Evolutionary conservation across 352 stramenopile genomes (phyloP).

Genomic region (Thraustochytrium striatum): DNA sequence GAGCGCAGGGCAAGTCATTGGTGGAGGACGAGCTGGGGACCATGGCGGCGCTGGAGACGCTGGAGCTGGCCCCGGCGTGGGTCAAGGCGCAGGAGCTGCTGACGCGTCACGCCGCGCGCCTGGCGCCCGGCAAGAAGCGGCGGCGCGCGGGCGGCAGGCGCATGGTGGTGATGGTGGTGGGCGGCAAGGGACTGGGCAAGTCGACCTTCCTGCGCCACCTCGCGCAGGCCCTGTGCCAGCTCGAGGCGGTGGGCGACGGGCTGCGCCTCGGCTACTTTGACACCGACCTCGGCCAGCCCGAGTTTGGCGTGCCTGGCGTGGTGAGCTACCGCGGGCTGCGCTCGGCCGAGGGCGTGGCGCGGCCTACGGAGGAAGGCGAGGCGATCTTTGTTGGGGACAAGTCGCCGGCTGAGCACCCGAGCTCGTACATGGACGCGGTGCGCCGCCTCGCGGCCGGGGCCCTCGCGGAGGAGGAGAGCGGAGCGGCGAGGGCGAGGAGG

Average conservation of each 20-base stretch:
- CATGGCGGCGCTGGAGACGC: too few species aligned
- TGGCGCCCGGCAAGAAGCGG: not conserved
- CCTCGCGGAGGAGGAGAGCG: too few species aligned
- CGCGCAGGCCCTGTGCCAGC: too few species aligned
- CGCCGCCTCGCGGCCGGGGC: not conserved
- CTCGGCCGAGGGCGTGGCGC: not conserved
- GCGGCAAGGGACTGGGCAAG: conserved; percentile 26
- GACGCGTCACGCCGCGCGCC: too few species aligned
- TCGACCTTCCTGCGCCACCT: conserved; percentile 1
- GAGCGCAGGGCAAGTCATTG: too few species aligned
- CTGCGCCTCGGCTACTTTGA: not conserved
- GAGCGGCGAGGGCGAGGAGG: not conserved
- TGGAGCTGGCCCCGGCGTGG: too few species aligned
- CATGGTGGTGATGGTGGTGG: not conserved
- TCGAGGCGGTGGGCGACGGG: not conserved
- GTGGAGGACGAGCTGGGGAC: too few species aligned
- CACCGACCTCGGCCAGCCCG: conserved; percentile 15
- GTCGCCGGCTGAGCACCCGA: not conserved
- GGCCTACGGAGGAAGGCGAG: not conserved
- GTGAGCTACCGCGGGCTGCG: not conserved
- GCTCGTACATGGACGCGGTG: conserved; percentile 6
- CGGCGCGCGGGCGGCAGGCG: not conserved
- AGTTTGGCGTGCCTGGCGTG: not conserved
- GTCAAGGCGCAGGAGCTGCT: too few species aligned
- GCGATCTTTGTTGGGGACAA: conserved; percentile 18